Base-by-base conservation (phyloP, 2,329 filamentous ascomycete species). In the Arachnomyces sp. region DNA sequence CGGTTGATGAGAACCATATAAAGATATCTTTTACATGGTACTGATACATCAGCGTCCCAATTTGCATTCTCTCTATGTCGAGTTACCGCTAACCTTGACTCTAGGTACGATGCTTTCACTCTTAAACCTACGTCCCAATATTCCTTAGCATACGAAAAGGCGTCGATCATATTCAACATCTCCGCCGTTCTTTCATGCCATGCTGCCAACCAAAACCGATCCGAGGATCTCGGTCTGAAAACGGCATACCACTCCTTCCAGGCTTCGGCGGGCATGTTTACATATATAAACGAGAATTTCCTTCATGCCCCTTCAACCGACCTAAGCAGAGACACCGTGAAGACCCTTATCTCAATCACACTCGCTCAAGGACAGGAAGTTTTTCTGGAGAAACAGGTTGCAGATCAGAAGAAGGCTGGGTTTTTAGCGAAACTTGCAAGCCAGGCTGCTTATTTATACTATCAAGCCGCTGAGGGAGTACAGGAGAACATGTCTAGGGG, bases 201-300 rank as follows among this genome's bases (percentile, higher is more conserved):
- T 73, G 92, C 90, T 45, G 88, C 90, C 32, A 77, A 86, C 57
- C 93, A 98, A 66, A 89, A 92, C 52, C 81, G 92, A 36, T 84
- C 85, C 48, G 89, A 96, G 59, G 92, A 98, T 57, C 77, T 84
- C 4, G 90, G 90, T 28, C 77, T 96, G 60, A 98, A 98, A 69
- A 90, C 88, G 11, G 87, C 92, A 13, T 98, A 96, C 61, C 90
- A 98, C 64, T 95, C 89, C 14, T 96, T 96, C 68, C 92, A 98
- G 64, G 92, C 92, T 31, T 89, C 90, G 6, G 92, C 92, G 7
- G 92, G 92, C 68, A 98, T 98, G 92, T 98, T 96, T 64, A 96
- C 90, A 39, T 98, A 98, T 57, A 98, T 98, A 69, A 98, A 98
- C 65, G 92, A 98, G 67, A 98, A 98, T 68, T 98, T 98, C 61